Evolutionary conservation across 2,329 filamentous ascomycete species (phyloP).

Genomic region (Beauveria medogensis): DNA sequence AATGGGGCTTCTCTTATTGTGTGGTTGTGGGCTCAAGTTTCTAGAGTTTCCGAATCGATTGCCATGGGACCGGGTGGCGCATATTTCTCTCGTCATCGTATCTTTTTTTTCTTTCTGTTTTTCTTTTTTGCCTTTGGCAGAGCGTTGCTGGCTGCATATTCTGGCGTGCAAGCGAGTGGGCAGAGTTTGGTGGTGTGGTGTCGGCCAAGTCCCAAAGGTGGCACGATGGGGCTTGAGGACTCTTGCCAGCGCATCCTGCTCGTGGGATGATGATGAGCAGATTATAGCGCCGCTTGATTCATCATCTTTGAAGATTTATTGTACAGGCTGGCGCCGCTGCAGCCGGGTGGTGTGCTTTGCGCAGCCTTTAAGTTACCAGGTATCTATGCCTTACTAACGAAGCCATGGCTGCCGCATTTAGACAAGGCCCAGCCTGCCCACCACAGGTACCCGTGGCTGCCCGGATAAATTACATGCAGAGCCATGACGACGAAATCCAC

Average conservation of each 20-base stretch:
- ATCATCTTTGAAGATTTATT: neutral
- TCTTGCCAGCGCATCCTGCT: conserved; percentile 3
- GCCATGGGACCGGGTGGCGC: neutral
- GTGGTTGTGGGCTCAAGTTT: no score
- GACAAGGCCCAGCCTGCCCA: neutral
- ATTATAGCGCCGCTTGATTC: neutral
- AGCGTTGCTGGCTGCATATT: neutral
- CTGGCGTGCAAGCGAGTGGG: neutral
- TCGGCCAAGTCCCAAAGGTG: neutral
- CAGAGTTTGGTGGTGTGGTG: neutral
- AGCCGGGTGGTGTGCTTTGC: neutral
- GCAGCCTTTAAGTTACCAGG: neutral
- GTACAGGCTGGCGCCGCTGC: neutral
- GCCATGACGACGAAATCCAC: neutral
- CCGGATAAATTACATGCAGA: neutral
- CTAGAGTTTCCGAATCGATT: neutral
- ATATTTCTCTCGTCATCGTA: neutral
- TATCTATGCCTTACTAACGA: no score
- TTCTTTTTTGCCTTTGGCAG: neutral
- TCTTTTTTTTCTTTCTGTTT: neutral
- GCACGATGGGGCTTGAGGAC: neutral
- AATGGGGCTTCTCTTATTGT: neutral
- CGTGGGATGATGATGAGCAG: neutral
- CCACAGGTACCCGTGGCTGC: neutral
- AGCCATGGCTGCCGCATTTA: neutral